Conservation (phyloP, 495 filamentous ascomycete species). For the Penicillium macrosclerotiorum region DNA sequence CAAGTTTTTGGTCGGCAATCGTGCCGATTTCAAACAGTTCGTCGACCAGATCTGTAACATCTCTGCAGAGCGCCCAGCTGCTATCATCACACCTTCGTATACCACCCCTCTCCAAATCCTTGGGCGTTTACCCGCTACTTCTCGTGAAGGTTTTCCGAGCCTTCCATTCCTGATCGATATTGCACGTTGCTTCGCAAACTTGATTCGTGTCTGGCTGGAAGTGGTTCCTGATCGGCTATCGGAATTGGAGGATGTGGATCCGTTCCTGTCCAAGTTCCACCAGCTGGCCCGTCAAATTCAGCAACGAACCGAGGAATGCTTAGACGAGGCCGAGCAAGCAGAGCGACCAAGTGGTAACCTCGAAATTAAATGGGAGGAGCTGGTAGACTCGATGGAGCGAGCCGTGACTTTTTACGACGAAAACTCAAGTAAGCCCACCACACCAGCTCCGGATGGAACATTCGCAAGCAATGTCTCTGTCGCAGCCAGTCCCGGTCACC, state of each 20-base stretch:
- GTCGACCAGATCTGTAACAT: constrained; percentile 85
- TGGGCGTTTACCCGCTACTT: constrained; percentile 73
- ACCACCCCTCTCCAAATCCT: constrained; percentile 91
- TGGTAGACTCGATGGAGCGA: constrained; percentile 65
- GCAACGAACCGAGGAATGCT: constrained; percentile 69
- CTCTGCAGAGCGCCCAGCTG: constrained; percentile 62
- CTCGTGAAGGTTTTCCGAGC: constrained; percentile 89
- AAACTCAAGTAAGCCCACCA: constrained; percentile 37
- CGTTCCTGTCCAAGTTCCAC: constrained; percentile 62
- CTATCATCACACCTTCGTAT: constrained; percentile 78
- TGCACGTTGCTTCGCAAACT: constrained; percentile 79
- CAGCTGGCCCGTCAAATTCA: constrained; percentile 67
- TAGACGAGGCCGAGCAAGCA: constrained; percentile 68
- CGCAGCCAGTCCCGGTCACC: constrained; percentile 25
- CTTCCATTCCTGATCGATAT: constrained; percentile 94
- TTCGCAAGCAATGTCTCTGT: constrained; percentile 19
- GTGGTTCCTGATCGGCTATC: constrained; percentile 36
- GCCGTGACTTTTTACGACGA: constrained; percentile 50
- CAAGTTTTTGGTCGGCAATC: constrained; percentile 50
- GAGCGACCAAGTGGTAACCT: constrained; percentile 60
- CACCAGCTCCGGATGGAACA: constrained; percentile 37
- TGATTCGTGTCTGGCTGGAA: constrained; percentile 87
- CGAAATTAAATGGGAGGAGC: constrained; percentile 67
- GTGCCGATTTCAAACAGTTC: constrained; percentile 74
- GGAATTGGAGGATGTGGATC: constrained; percentile 40